Percentiles rank a stretch among this genome's conserved stretches.
These are phyloP conservation scores for Fusarium palustre DNA, from an alignment of 2,329 filamentous ascomycete species.

Conservation along the genomic window DNA sequence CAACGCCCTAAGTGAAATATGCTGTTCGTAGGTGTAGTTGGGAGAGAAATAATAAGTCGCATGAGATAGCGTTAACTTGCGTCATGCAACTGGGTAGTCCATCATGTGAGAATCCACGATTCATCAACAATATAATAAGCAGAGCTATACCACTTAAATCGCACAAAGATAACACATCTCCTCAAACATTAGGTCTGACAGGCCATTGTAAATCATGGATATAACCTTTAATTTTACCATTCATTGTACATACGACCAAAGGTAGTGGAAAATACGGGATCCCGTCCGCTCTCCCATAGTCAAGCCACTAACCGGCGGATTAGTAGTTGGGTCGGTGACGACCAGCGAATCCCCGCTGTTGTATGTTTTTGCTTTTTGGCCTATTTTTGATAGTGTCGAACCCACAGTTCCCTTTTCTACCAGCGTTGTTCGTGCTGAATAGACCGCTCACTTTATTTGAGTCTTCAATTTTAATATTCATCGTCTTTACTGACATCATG, in stretches of 20 bases:
- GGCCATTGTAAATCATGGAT: rapidly evolving
- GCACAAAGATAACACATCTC: not conserved
- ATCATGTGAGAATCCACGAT: not conserved
- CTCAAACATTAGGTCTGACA: rapidly evolving
- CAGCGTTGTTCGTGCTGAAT: not conserved
- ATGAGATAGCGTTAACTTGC: too few species aligned
- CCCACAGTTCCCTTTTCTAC: not conserved
- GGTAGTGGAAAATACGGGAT: slow-evolving; percentile 13
- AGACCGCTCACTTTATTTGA: too few species aligned
- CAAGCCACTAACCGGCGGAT: slow-evolving; percentile 13
- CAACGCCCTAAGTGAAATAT: too few species aligned
- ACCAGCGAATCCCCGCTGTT: slow-evolving; percentile 12
- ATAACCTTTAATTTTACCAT: rapidly evolving
- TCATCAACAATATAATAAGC: rapidly evolving
- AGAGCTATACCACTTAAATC: rapidly evolving
- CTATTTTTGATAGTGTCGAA: too few species aligned
- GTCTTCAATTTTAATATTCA: too few species aligned
- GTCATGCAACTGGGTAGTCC: too few species aligned
- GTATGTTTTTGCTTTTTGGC: not conserved
- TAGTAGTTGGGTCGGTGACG: slow-evolving; percentile 13
- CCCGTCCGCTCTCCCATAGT: slow-evolving; percentile 10
- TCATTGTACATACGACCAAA: not conserved
- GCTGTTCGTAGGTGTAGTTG: too few species aligned
- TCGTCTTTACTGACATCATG: not conserved
- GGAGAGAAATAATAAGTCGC: too few species aligned